Evolutionary conservation across 345 rosid species (phyloP), one percentile per base, ranked within the genome.

Genomic region (Erodium maritimum): DNA sequence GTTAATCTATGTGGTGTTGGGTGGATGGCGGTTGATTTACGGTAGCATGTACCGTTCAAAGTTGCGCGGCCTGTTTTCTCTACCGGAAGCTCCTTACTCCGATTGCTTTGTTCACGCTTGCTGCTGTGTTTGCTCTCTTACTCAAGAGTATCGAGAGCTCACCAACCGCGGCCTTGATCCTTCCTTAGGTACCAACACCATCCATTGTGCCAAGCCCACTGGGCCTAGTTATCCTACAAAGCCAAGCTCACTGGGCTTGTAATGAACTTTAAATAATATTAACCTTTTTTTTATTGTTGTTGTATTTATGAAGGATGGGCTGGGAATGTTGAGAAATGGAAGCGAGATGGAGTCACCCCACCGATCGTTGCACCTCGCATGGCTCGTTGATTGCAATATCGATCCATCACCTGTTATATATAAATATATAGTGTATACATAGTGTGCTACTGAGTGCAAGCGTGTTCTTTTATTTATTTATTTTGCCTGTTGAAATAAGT

Each of bases 91-190:
- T 69, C 83, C 87, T 1, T 71, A 68, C 60, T 72, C 82, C 1
- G 85, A 84, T 50, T 62, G 66, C 60, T 23, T 74, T 56, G 70
- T 77, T 45, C 85, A 82, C 50, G 52, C 61, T 17, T 82, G 65
- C 56, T 82, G 82, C 68, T 69, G 83, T 17, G 62, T 57, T 57
- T 78, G 88, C 29, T 71, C 83, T 21, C 77, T 80, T 51, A 63
- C 76, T 19, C 88, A 84, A 61, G 91, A 80, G 61, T 76, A 76
- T 52, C 74, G 87, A 34, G 87, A 82, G 13, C 85, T 84, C 61
- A 71, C 65, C 18, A 69, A 56, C 22, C 82, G 75, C 13, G 82
- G 84, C 0, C 65, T 65, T 17, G 71, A 82, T 48, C 83, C 85
- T 60, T 65, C 80, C 29, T 50, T 78, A 19, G 86, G 84, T 84